Percentiles rank a stretch among this genome's conserved stretches.
Evolutionary conservation across 441 rosid species (phyloP).

Genomic region (Oxalis stricta): DNA sequence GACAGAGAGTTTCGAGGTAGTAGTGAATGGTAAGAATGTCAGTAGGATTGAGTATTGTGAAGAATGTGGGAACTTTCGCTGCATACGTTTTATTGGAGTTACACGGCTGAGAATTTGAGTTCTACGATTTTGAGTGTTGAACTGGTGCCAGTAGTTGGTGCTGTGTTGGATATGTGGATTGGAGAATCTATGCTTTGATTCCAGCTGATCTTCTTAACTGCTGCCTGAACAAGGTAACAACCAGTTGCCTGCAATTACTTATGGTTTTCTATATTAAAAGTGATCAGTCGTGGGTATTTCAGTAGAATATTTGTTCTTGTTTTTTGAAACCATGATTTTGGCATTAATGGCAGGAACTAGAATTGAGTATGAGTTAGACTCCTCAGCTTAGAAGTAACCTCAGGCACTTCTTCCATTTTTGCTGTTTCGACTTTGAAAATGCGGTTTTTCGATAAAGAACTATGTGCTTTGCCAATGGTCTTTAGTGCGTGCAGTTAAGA

Average conservation of each 20-base stretch:
- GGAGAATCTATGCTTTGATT: slow-evolving; percentile 84
- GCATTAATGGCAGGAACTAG: too few relatives aligned
- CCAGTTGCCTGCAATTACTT: neutral
- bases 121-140: slow-evolving; percentile 38
- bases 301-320: too few relatives aligned
- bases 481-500: too few relatives aligned
- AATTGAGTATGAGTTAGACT: too few relatives aligned
- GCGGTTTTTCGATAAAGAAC: too few relatives aligned
- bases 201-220: slow-evolving; percentile 70
- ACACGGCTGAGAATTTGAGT: slow-evolving; percentile 54
- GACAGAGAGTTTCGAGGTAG: slow-evolving; percentile 65
- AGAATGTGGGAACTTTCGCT: slow-evolving; percentile 53
- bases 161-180: slow-evolving; percentile 68
- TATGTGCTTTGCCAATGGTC: too few relatives aligned
- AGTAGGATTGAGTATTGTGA: slow-evolving; percentile 59
- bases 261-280: too few relatives aligned
- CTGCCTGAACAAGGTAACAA: slow-evolving; percentile 65
- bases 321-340: too few relatives aligned
- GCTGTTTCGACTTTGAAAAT: too few relatives aligned
- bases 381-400: too few relatives aligned
- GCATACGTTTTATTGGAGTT: slow-evolving; percentile 46
- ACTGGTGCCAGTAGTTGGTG: slow-evolving; percentile 45
- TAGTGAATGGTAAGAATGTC: slow-evolving; percentile 54
- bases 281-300: too few relatives aligned
- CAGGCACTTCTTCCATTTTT: too few relatives aligned